These are phyloP conservation scores for carrot (Daucus carota) DNA, from an alignment of 129 eudicot species.

Conservation along the genomic window DNA sequence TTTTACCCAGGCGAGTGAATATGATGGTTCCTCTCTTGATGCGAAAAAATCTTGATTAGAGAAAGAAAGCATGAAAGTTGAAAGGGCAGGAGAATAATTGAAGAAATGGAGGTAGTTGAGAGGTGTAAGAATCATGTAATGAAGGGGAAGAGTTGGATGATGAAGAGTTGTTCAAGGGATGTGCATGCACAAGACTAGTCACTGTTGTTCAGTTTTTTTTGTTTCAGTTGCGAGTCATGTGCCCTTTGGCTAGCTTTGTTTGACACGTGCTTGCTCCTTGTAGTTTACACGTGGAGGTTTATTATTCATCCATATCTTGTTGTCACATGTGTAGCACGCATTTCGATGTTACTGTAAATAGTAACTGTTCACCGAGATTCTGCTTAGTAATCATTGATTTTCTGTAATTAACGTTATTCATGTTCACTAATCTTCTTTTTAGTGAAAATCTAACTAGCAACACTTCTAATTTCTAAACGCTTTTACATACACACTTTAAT, in stretches of 20 bases:
- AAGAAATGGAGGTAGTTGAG: neutral
- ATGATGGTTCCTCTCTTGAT: neutral
- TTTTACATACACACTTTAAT: no score
- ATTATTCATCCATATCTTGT: neutral
- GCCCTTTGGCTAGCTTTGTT: neutral
- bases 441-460: no score
- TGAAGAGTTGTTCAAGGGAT: slow-evolving; percentile 5
- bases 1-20: neutral
- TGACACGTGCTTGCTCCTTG: neutral
- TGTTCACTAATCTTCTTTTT: no score
- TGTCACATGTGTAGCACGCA: neutral
- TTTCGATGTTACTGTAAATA: neutral
- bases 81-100: neutral
- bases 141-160: neutral
- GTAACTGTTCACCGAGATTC: neutral
- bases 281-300: neutral
- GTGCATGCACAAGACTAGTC: neutral
- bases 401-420: no score
- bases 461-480: no score
- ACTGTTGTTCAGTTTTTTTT: neutral
- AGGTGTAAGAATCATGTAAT: neutral
- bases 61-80: neutral
- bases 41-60: neutral
- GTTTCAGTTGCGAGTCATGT: neutral
- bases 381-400: no score